Percentiles rank a stretch among this genome's conserved stretches.
phyloP scores from a whole-genome alignment of 2,329 filamentous ascomycete genomes.

The Aspergillus bombycis region DNA sequence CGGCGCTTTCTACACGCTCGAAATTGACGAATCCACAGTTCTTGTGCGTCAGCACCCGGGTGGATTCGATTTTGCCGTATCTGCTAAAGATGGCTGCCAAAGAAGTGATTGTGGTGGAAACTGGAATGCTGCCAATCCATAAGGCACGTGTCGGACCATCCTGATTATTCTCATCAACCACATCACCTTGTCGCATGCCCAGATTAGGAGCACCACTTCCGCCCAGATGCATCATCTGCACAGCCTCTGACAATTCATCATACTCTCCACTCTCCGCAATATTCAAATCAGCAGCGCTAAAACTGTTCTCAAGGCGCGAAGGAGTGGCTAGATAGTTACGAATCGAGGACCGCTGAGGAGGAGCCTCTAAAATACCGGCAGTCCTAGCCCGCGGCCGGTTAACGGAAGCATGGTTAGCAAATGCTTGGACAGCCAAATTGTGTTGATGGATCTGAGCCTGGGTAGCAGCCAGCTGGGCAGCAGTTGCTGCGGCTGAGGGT shows the following conservation, averaged over 20 bases:
- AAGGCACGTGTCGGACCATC: conserved; percentile 90
- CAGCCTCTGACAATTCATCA: conserved; percentile 77
- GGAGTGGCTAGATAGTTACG: conserved; percentile 78
- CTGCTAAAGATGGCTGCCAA: conserved; percentile 91
- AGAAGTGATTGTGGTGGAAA: conserved; percentile 94
- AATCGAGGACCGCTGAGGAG: conserved; percentile 64
- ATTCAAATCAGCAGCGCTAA: conserved; percentile 74
- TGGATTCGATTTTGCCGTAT: conserved; percentile 90
- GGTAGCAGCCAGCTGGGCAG: conserved; percentile 62
- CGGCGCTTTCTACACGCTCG: conserved; percentile 85
- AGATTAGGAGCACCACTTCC: conserved; percentile 51
- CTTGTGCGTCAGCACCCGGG: conserved; percentile 93
- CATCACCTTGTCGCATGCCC: conserved; percentile 65
- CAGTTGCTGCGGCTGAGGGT: conserved; percentile 59
- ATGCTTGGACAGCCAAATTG: conserved; percentile 90
- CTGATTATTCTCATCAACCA: conserved; percentile 75
- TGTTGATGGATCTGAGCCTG: conserved; percentile 79
- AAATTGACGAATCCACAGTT: conserved; percentile 99
- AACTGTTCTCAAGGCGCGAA: conserved; percentile 73
- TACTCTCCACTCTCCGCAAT: conserved; percentile 76
- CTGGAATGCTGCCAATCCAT: conserved; percentile 97
- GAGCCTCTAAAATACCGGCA: conserved; percentile 85
- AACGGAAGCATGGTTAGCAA: conserved; percentile 79
- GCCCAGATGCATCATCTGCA: conserved; percentile 74
- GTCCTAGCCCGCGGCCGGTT: conserved; percentile 88